Evolutionary conservation across 2,329 filamentous ascomycete genomes (phyloP).

Genomic region (Cadophora sp.): DNA sequence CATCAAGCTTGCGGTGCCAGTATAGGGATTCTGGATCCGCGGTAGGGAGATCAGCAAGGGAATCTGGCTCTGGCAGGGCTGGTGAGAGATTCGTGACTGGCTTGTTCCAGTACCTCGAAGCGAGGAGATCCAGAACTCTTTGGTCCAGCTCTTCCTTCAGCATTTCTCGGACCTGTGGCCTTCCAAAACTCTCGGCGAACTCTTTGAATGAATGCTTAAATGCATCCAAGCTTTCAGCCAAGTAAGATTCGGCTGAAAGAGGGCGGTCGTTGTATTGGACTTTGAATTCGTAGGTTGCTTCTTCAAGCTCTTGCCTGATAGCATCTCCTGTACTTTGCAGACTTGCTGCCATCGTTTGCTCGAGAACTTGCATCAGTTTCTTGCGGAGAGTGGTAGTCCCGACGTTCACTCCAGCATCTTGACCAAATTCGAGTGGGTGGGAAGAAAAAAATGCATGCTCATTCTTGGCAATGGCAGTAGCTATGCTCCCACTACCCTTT

Average conservation of each 20-base stretch:
- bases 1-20: conserved; percentile 94
- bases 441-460: conserved; percentile 86
- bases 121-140: conserved; percentile 89
- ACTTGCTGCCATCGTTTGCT: conserved; percentile 95
- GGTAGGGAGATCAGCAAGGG: conserved; percentile 79
- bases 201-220: conserved; percentile 99
- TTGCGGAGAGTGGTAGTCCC: conserved; percentile 89
- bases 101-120: conserved; percentile 96
- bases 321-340: conserved; percentile 89
- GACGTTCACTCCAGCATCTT: conserved; percentile 73
- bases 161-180: conserved; percentile 86
- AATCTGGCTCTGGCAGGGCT: conserved; percentile 71
- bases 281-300: conserved; percentile 98
- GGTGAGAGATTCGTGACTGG: conserved; percentile 83
- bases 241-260: conserved; percentile 92
- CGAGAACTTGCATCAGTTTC: conserved; percentile 95
- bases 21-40: conserved; percentile 85
- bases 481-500: conserved; percentile 80
- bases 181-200: conserved; percentile 88
- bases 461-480: conserved; percentile 82
- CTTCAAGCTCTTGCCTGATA: conserved; percentile 93
- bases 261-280: conserved; percentile 98
- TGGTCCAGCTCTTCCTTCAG: conserved; percentile 94
- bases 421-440: conserved; percentile 81
- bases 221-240: conserved; percentile 91